Conservation (phyloP, 2,329 filamentous ascomycete genomes). For the Colletotrichum cordylinicola region DNA sequence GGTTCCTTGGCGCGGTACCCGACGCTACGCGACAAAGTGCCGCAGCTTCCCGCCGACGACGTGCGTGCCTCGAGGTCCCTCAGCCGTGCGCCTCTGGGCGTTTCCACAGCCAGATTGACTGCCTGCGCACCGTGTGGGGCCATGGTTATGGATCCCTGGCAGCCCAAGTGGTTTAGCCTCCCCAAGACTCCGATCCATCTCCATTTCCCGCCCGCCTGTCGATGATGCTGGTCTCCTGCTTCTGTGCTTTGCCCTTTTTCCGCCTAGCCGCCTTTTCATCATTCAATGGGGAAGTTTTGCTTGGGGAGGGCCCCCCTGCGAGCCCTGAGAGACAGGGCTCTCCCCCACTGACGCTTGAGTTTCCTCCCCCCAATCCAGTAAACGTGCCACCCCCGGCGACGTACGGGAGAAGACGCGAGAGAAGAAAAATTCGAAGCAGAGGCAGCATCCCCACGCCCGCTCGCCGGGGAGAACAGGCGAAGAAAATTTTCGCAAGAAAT, state of each 20-base stretch:
- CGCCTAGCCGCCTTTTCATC: neutral
- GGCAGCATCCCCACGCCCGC: slow-evolving; percentile 2
- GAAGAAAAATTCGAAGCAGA: slow-evolving; percentile 26
- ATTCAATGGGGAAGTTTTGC: neutral
- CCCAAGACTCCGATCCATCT: neutral
- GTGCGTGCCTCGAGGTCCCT: neutral
- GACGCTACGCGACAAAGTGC: slow-evolving; percentile 4
- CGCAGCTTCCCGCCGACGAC: neutral
- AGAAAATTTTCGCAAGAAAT: neutral
- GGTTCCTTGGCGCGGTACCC: slow-evolving; percentile 16
- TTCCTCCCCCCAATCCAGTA: slow-evolving; percentile 6
- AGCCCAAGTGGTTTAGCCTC: neutral
- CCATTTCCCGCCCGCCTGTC: slow-evolving; percentile 8
- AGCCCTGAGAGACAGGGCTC: slow-evolving; percentile 2
- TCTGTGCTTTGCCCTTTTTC: neutral
- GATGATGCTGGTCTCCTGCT: neutral
- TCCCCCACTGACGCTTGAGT: slow-evolving; percentile 8
- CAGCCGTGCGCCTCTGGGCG: neutral
- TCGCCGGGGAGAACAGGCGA: neutral
- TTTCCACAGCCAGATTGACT: neutral
- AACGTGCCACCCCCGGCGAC: slow-evolving; percentile 3
- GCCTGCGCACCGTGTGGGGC: neutral
- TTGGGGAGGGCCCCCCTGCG: neutral
- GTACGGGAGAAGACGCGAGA: neutral
- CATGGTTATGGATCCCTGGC: neutral